A percentile compares a stretch with the other conserved stretches of the same genome.
phyloP scores from a whole-genome alignment of 176 grass and related monocot species.

The Hordeum vulgare region DNA sequence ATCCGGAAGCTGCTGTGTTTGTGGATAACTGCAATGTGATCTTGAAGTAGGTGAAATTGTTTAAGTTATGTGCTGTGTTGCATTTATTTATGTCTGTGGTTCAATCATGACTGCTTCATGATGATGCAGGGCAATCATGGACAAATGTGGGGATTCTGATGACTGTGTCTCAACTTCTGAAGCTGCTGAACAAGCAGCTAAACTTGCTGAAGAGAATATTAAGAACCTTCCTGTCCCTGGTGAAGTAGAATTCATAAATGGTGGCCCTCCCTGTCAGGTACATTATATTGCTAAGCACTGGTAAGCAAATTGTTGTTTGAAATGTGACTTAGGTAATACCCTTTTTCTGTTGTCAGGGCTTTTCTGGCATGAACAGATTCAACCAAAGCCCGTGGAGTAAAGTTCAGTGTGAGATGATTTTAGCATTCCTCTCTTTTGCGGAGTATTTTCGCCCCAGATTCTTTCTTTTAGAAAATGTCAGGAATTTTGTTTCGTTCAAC shows the following conservation, averaged over 20 bases:
- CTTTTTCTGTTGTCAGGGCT: constrained; percentile 61
- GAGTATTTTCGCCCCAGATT: constrained; percentile 93
- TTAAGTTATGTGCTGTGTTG: background rate
- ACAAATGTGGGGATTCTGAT: constrained; percentile 88
- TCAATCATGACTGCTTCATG: background rate
- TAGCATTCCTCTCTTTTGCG: constrained; percentile 92
- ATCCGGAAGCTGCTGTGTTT: constrained; percentile 85
- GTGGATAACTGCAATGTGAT: constrained; percentile 99
- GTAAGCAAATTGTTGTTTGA: background rate
- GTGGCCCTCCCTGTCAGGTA: constrained; percentile 97
- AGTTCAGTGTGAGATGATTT: constrained; percentile 98
- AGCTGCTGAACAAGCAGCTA: constrained; percentile 74
- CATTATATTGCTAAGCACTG: constrained; percentile 15
- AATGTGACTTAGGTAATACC: background rate
- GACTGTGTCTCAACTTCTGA: constrained; percentile 93
- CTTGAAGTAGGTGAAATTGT: constrained; percentile 61
- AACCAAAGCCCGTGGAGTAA: constrained; percentile 98
- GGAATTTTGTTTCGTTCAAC: constrained; percentile 98
- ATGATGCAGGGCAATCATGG: constrained; percentile 85
- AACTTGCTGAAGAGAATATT: constrained; percentile 62
- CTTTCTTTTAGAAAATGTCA: constrained; percentile 97
- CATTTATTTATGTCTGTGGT: background rate
- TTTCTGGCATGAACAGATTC: constrained; percentile 99
- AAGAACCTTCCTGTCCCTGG: constrained; percentile 87
- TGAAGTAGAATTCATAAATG: constrained; percentile 99